These are phyloP conservation scores for Fraxinus albicans DNA, from an alignment of 305 asterid genomes.

Conservation along the genomic window DNA sequence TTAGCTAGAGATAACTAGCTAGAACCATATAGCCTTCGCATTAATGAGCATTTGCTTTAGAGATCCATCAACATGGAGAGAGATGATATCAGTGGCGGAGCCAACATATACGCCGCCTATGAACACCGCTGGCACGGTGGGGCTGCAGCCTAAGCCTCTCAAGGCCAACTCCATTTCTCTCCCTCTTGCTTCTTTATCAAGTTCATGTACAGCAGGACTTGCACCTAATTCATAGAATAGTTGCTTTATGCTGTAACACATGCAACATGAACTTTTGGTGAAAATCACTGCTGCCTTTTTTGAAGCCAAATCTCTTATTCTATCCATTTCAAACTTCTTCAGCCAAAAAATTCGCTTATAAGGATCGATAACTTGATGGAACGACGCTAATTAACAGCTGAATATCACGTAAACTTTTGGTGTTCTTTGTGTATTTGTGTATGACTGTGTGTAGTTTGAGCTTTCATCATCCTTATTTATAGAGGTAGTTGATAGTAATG, in stretches of 20 bases:
- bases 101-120: conserved; percentile 47
- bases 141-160: conserved; percentile 44
- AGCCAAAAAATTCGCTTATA: background rate
- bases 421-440: background rate
- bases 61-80: conserved; percentile 52
- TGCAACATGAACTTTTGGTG: conserved; percentile 65
- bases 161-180: conserved; percentile 49
- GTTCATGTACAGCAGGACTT: conserved; percentile 55
- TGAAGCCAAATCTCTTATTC: conserved; percentile 41
- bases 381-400: background rate
- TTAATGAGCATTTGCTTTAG: conserved; percentile 40
- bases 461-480: conserved; percentile 28
- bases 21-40: conserved; percentile 56
- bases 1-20: conserved; percentile 14
- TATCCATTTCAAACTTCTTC: conserved; percentile 29
- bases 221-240: conserved; percentile 54
- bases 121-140: conserved; percentile 49
- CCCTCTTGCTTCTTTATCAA: conserved; percentile 41
- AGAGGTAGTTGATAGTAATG: conserved; percentile 22
- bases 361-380: background rate
- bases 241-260: conserved; percentile 58
- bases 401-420: background rate
- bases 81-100: conserved; percentile 45
- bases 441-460: background rate
- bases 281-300: conserved; percentile 52